Conservation (phyloP, 1,284 basidiomycete species). For the Uromyces viciae-fabae region DNA sequence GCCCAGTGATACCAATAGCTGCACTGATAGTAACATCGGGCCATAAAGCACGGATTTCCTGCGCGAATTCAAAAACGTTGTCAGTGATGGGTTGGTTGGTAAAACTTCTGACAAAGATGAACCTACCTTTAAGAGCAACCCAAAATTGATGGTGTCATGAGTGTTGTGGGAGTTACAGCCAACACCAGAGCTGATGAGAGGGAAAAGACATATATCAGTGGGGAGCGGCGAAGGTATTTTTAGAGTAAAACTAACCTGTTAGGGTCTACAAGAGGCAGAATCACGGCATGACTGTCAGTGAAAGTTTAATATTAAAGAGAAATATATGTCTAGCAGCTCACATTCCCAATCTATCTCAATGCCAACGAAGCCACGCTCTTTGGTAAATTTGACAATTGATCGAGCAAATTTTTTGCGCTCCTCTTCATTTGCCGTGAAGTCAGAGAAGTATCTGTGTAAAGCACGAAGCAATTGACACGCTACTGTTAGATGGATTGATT, state of each 20-base stretch:
- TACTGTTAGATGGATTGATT: too few species aligned
- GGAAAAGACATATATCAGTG: neutral
- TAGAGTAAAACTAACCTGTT: constrained; percentile 7
- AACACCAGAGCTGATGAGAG: constrained; percentile 9
- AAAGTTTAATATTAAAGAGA: neutral
- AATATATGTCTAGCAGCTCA: neutral
- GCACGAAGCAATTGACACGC: neutral
- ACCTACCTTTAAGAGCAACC: constrained; percentile 18
- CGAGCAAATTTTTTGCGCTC: constrained; percentile 27
- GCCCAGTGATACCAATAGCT: constrained; percentile 4
- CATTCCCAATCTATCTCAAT: constrained; percentile 44
- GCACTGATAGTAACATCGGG: constrained; percentile 14
- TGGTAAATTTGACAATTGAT: constrained; percentile 11
- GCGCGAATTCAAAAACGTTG: neutral
- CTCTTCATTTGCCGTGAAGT: neutral
- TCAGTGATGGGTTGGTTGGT: neutral
- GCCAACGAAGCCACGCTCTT: constrained; percentile 20
- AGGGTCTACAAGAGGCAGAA: constrained; percentile 2
- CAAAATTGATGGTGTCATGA: constrained; percentile 29
- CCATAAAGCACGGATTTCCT: constrained; percentile 40
- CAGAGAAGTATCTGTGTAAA: constrained; percentile 21
- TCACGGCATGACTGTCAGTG: neutral
- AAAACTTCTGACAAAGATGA: neutral
- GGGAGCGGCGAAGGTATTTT: neutral
- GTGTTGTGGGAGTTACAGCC: constrained; percentile 35